phyloP scores from a whole-genome alignment of 2,329 filamentous ascomycete genomes.

The Lachnellula suecica region DNA sequence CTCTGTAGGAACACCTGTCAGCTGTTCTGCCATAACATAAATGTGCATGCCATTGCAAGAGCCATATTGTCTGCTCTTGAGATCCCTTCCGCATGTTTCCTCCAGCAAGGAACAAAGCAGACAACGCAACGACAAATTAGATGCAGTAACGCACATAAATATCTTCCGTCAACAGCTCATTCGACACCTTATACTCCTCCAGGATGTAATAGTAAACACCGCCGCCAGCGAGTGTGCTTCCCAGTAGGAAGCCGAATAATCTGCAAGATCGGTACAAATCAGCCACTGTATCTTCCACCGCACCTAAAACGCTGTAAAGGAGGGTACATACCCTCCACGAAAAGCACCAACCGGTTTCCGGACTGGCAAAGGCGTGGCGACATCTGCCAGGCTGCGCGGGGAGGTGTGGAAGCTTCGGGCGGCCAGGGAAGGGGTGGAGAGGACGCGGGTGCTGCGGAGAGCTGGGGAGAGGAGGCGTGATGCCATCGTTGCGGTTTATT shows the following conservation, averaged over 20 bases:
- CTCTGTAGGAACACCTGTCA: slow-evolving; percentile 51
- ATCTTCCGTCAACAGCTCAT: slow-evolving; percentile 91
- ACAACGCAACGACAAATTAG: slow-evolving; percentile 11
- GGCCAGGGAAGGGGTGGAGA: slow-evolving; percentile 26
- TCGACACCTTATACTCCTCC: slow-evolving; percentile 89
- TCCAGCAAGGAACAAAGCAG: background rate
- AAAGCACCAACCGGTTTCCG: slow-evolving; percentile 70
- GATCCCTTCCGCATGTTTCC: slow-evolving; percentile 5
- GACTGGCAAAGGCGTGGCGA: slow-evolving; percentile 45
- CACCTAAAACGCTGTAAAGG: background rate
- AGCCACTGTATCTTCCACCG: background rate
- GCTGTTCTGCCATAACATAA: slow-evolving; percentile 7
- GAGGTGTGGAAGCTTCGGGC: slow-evolving; percentile 36
- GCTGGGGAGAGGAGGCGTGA: slow-evolving; percentile 40
- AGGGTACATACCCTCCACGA: slow-evolving; percentile 62
- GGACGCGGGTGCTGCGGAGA: slow-evolving; percentile 26
- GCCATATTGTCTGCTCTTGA: background rate
- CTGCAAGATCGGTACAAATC: slow-evolving; percentile 46
- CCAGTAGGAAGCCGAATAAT: slow-evolving; percentile 87
- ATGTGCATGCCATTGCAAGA: background rate
- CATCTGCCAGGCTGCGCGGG: slow-evolving; percentile 35
- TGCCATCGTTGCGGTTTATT: slow-evolving; percentile 37
- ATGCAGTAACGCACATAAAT: slow-evolving; percentile 75
- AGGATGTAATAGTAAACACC: slow-evolving; percentile 91
- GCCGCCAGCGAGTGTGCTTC: slow-evolving; percentile 74